Percentiles rank a stretch among this genome's conserved stretches.
These are phyloP conservation scores for Puccinia polysora DNA, from an alignment of 1,284 basidiomycete species.

Conservation along the genomic window DNA sequence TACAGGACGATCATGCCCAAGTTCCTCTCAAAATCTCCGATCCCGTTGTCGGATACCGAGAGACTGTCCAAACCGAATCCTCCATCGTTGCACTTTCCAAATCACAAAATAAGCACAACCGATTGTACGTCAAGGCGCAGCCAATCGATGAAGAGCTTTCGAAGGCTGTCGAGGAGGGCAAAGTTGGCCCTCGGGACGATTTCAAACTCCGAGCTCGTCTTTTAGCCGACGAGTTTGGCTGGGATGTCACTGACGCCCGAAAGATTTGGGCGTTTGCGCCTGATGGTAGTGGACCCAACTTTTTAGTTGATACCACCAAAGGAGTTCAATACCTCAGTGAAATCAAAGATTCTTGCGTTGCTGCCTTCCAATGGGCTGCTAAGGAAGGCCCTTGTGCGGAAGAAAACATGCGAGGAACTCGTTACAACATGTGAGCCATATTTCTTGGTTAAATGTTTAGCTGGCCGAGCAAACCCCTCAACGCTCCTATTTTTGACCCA, in stretches of 20 bases:
- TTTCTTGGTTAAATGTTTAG: slow-evolving; percentile 57
- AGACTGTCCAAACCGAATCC: slow-evolving; percentile 95
- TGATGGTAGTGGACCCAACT: slow-evolving; percentile 93
- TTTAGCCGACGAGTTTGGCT: slow-evolving; percentile 92
- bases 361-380: slow-evolving; percentile 99
- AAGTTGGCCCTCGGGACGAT: slow-evolving; percentile 87
- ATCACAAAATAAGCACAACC: slow-evolving; percentile 99
- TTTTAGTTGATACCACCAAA: slow-evolving; percentile 97
- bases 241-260: slow-evolving; percentile 98
- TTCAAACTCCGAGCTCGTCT: slow-evolving; percentile 93
- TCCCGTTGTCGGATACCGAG: slow-evolving; percentile 96
- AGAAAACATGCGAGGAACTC: slow-evolving; percentile 98
- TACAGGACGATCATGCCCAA: slow-evolving; percentile 99
- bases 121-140: slow-evolving; percentile 87
- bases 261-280: slow-evolving; percentile 99
- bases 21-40: slow-evolving; percentile 98
- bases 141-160: slow-evolving; percentile 92
- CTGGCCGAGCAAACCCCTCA: neutral
- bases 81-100: slow-evolving; percentile 95
- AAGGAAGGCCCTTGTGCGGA: slow-evolving; percentile 96
- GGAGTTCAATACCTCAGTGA: slow-evolving; percentile 87
- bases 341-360: slow-evolving; percentile 99
- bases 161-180: slow-evolving; percentile 83
- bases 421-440: slow-evolving; percentile 93
- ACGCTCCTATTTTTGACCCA: neutral